Base-by-base conservation (phyloP, 805 yeast species). In the Ogataea saltuana region DNA sequence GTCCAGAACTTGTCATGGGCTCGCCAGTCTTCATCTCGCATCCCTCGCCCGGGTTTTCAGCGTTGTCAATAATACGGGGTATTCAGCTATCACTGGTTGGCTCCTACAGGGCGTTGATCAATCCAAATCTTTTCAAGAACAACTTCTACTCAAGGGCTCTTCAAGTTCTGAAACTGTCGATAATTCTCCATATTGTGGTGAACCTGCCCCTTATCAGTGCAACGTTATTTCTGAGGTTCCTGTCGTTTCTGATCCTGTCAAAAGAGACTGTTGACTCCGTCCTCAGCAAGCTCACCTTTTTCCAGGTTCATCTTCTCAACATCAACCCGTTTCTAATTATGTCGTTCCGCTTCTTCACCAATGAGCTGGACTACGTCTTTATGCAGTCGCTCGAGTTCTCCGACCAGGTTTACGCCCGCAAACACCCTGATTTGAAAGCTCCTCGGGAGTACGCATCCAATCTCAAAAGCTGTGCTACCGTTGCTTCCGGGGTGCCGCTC, bases 21-120 rank as follows among this genome's bases (percentile, higher is more conserved):
- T 80, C 85, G 3, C 85, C 85, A 6, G 69, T 76, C 12, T 78
- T 79, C 54, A 64, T 79, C 10, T 72, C 82, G 3, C 68, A 74
- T 37, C 83, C 85, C 1, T 75, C 81, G 6, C 72, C 77, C 4
- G 77, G 81, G 12, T 75, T 78, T 53, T 69, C 81, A 3, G 25
- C 68, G 0, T 42, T 68, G 44, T 70, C 81, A 0, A 65, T 79
- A n/a, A 44, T 74, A 6, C 63, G 83, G 12, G 84, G 85, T 0
- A 50, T 74, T 19, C 83, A 79, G 60, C 61, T 80, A 29, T 74
- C 80, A 0, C 34, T 76, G 7, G 56, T 76, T 7, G 81, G 82
- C 4, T 67, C 69, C 2, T 75, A 69, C 46, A 55, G 81, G 20
- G 70, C 75, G 2, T 55, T 73, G 11, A 71, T 65, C 42, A 75